Evolutionary conservation across 2,329 filamentous ascomycete species (phyloP).

Genomic region (Colletotrichum magnum): DNA sequence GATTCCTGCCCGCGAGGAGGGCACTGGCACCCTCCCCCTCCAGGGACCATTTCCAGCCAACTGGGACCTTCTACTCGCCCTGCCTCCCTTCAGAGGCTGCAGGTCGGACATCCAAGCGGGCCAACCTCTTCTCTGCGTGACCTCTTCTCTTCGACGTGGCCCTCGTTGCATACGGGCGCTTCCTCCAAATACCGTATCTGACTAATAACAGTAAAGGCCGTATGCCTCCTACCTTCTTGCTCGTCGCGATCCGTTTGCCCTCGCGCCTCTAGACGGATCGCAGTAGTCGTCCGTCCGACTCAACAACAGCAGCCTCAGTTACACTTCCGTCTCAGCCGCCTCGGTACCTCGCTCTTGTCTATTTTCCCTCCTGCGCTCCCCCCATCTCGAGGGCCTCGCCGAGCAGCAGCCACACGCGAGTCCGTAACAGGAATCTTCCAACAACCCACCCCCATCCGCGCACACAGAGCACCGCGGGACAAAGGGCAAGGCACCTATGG

Average conservation of each 20-base stretch:
- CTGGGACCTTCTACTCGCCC: background rate
- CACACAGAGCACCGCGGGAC: background rate
- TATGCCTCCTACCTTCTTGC: background rate
- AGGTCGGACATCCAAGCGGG: background rate
- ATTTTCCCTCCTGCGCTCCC: no score
- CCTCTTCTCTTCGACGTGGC: background rate
- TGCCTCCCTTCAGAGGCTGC: no score
- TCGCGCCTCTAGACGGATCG: conserved; percentile 17
- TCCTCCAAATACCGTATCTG: background rate
- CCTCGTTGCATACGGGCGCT: background rate
- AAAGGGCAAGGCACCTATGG: background rate
- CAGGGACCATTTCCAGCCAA: background rate
- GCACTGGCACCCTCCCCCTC: background rate
- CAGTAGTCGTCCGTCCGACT: background rate
- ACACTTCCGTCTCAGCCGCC: conserved; percentile 4
- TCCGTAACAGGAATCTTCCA: background rate
- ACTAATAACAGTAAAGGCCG: background rate
- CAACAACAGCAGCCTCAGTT: background rate
- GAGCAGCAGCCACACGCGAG: no score
- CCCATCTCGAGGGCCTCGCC: no score
- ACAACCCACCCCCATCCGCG: background rate
- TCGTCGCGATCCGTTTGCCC: conserved; percentile 25
- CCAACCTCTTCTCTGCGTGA: background rate
- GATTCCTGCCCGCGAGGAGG: background rate
- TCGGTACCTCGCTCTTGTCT: background rate